Evolutionary conservation across 768 basidiomycete species (phyloP).

Genomic region (Mycena metata): DNA sequence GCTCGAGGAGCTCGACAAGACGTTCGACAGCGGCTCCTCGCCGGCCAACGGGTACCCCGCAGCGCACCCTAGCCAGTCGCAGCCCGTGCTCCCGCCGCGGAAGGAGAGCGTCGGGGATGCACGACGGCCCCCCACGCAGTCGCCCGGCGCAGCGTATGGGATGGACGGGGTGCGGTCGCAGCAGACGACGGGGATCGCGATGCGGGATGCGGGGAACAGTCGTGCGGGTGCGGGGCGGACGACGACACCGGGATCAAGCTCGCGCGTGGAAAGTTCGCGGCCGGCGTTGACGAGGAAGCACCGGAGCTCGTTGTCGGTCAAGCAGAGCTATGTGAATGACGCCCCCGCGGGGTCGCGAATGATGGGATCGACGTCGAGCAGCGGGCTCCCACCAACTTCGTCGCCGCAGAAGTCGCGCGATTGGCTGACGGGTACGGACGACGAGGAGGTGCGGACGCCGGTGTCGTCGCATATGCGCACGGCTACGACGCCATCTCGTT

Average conservation of each 20-base stretch:
- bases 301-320: slow-evolving; percentile 62
- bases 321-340: slow-evolving; percentile 44
- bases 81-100: slow-evolving; percentile 21
- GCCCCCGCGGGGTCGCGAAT: background rate
- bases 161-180: slow-evolving; percentile 65
- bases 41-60: slow-evolving; percentile 24
- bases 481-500: slow-evolving; percentile 28
- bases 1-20: slow-evolving; percentile 80
- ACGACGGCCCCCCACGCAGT: slow-evolving; percentile 36
- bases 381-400: slow-evolving; percentile 20
- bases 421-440: slow-evolving; percentile 83
- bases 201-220: slow-evolving; percentile 55
- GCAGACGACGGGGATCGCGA: slow-evolving; percentile 67
- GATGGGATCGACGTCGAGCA: slow-evolving; percentile 19
- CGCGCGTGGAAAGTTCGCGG: slow-evolving; percentile 42
- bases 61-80: slow-evolving; percentile 6
- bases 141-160: slow-evolving; percentile 36
- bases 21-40: slow-evolving; percentile 31
- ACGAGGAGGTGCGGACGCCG: slow-evolving; percentile 44
- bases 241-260: slow-evolving; percentile 10
- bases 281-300: slow-evolving; percentile 66
- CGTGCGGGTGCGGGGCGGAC: slow-evolving; percentile 18
- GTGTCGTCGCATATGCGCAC: slow-evolving; percentile 31
- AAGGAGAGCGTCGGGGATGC: slow-evolving; percentile 30
- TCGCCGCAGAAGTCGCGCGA: slow-evolving; percentile 58